phyloP scores from a whole-genome alignment of 371 early-diverging fungal genomes.

The Chytridium lagenaria region DNA sequence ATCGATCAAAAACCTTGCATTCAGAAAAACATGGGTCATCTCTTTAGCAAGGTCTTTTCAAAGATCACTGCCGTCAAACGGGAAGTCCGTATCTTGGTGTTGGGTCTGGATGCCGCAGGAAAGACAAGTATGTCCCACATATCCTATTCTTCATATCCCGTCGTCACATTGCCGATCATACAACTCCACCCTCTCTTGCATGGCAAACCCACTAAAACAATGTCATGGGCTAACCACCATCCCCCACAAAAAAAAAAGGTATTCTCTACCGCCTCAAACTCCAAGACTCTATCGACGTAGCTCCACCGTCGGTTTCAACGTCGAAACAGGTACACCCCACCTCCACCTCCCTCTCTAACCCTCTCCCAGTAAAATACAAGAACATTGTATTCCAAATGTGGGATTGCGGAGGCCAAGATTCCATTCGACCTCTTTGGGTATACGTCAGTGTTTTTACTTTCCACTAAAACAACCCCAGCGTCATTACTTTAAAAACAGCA shows the following conservation, averaged over 20 bases:
- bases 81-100: background rate
- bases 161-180: no score
- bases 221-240: background rate
- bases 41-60: background rate
- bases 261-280: slow-evolving; percentile 38
- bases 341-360: slow-evolving; percentile 44
- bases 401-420: slow-evolving; percentile 88
- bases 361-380: slow-evolving; percentile 90
- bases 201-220: no score
- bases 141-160: no score
- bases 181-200: no score
- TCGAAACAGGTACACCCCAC: slow-evolving; percentile 91
- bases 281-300: slow-evolving; percentile 24
- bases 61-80: background rate
- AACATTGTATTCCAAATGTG: slow-evolving; percentile 92
- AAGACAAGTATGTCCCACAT: background rate
- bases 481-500: slow-evolving; percentile 29
- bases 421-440: slow-evolving; percentile 86
- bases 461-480: slow-evolving; percentile 5
- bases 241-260: background rate
- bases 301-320: slow-evolving; percentile 47
- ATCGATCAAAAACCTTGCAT: no score
- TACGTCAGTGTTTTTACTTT: background rate
- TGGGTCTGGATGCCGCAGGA: background rate
- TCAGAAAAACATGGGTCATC: background rate